Base-by-base conservation (phyloP, 192 early-diverging fungal genomes). In the Fimicolochytrium jonesii region DNA sequence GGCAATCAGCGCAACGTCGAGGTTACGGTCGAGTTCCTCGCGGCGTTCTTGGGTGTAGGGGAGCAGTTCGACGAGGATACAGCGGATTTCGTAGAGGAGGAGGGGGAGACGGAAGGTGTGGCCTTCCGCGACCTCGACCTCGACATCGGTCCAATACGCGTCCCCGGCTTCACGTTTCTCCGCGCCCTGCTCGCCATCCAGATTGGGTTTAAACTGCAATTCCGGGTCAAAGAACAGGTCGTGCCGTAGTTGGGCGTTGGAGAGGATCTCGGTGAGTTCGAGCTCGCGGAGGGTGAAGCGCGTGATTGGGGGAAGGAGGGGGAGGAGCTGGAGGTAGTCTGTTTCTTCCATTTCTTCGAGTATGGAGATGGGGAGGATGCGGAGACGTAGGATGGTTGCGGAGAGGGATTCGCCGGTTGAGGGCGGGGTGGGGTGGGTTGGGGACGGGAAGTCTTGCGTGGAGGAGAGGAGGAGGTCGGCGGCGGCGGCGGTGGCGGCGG, bases 151-250 rank as follows among this genome's bases (percentile, higher is more conserved):
- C 93, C 93, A 95, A 71, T 89, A 95, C 30, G 73, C 67, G 46
- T 79, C 73, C 0, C 81, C 76, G 20, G 84, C 79, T n/a, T 75
- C 70, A 48, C 79, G 66, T 66, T 90, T 90, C 25, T 71, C 50
- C 45, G 81, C 69, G 18, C 86, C 89, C 6, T 81, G 71, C 39
- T 84, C 80, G 30, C 92, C 89, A 51, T 88, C 86, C 18, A 83
- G 76, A 72, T 91, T 92, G 42, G 90, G 92, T 9, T 91, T 86
- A 78, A 95, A 95, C 68, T 90, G 85, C 23, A 95, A 81, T 63
- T 91, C 85, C 3, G 90, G 86, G 67, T 95, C 92, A 69, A 95
- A 92, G 30, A 88, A 76, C 47, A 95, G 78, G 67, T 95, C 93
- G 61, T 95, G 93, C 6, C 93, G 84, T 9, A 95, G 79, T 47